phyloP scores from a whole-genome alignment of 345 rosid species.

The Tarenaya hassleriana region DNA sequence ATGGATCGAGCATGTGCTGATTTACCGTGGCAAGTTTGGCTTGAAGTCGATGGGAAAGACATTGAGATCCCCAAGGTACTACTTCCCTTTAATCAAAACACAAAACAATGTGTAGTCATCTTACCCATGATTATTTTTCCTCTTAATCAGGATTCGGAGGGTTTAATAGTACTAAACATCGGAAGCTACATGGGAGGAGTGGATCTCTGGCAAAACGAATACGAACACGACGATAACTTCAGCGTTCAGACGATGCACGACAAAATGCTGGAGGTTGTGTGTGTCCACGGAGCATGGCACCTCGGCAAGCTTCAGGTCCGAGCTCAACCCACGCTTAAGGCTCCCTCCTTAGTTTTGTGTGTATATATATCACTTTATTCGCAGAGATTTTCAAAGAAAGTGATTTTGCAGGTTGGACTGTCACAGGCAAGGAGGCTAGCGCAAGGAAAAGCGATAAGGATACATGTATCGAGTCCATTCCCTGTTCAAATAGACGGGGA shows the following conservation, averaged over 20 bases:
- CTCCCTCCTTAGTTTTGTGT: not conserved
- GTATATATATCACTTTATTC: too few relatives aligned
- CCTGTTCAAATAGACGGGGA: slow-evolving; percentile 73
- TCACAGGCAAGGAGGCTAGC: slow-evolving; percentile 68
- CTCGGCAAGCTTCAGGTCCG: slow-evolving; percentile 81
- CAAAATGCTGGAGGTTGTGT: slow-evolving; percentile 69
- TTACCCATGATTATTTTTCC: slow-evolving; percentile 1
- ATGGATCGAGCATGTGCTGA: slow-evolving; percentile 89
- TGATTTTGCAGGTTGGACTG: slow-evolving; percentile 59
- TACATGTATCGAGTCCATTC: slow-evolving; percentile 55
- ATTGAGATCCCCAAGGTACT: slow-evolving; percentile 71
- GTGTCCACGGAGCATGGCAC: slow-evolving; percentile 82
- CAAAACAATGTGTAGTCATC: too few relatives aligned
- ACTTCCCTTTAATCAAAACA: not conserved
- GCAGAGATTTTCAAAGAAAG: too few relatives aligned
- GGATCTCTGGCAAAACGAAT: slow-evolving; percentile 84
- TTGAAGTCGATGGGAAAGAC: slow-evolving; percentile 79
- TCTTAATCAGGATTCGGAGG: slow-evolving; percentile 77
- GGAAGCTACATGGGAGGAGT: slow-evolving; percentile 94
- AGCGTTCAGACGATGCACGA: slow-evolving; percentile 69
- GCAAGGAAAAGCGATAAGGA: slow-evolving; percentile 47
- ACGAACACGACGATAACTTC: slow-evolving; percentile 62
- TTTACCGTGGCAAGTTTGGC: slow-evolving; percentile 81
- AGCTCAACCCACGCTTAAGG: not conserved
- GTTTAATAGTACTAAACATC: slow-evolving; percentile 71